Percentiles rank a stretch among this genome's conserved stretches.
Evolutionary conservation across 495 filamentous ascomycete species (phyloP).

Genomic region (Lentithecium fluviatile): DNA sequence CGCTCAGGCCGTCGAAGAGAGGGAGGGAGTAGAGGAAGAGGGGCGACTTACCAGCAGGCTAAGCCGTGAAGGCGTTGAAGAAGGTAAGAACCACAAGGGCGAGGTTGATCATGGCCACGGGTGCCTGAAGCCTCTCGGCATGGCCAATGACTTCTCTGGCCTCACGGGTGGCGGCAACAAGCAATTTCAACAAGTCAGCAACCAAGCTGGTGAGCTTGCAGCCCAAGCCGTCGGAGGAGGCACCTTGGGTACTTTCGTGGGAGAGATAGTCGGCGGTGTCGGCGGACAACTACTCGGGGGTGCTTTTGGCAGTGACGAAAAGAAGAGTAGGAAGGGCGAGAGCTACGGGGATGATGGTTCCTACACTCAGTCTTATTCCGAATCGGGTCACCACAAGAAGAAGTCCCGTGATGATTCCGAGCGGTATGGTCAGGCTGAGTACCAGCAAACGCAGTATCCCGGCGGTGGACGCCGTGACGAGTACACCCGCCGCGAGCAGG

Average conservation of each 20-base stretch:
- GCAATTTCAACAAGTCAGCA: conserved; percentile 36
- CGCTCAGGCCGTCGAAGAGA: no score
- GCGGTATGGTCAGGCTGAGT: conserved; percentile 51
- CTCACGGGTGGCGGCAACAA: conserved; percentile 25
- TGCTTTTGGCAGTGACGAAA: conserved; percentile 46
- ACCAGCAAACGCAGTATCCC: conserved; percentile 46
- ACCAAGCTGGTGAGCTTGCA: conserved; percentile 34
- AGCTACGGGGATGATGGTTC: conserved; percentile 44
- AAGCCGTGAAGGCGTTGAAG: conserved; percentile 69
- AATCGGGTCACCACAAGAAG: conserved; percentile 46
- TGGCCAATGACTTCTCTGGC: conserved; percentile 48
- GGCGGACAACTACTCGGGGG: conserved; percentile 38
- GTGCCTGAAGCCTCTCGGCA: conserved; percentile 68
- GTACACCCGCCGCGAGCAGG: conserved; percentile 44
- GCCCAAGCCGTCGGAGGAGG: conserved; percentile 46
- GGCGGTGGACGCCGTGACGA: conserved; percentile 49
- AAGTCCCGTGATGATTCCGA: conserved; percentile 38
- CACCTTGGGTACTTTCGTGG: conserved; percentile 47
- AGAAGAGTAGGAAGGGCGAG: conserved; percentile 44
- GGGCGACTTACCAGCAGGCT: conserved; percentile 67
- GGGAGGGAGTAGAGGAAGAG: conserved; percentile 55
- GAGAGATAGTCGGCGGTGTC: conserved; percentile 48
- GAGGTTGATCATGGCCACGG: conserved; percentile 83
- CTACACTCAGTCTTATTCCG: conserved; percentile 46
- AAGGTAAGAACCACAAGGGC: conserved; percentile 78